Base-by-base conservation (phyloP, 495 filamentous ascomycete species). In the Hypomontagnella monticulosa region DNA sequence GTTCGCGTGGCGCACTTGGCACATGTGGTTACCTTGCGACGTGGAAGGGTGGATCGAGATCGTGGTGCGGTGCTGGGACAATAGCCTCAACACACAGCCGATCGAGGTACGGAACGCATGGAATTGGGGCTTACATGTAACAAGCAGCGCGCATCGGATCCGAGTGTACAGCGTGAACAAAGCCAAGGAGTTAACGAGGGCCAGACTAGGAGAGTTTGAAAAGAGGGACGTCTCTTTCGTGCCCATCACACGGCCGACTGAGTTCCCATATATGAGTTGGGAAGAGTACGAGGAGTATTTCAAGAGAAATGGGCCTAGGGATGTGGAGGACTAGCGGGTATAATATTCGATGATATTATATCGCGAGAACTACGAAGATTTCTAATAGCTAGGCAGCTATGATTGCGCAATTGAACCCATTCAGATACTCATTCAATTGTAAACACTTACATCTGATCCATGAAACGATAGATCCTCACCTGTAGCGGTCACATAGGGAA, bases 61-160 rank as follows among this genome's bases (percentile, higher is more conserved):
- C 44, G 82, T 80, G 16, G 80, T 81, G 16, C 70, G 85, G 37
- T 84, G 79, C 41, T 87, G 85, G 85, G 84, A 87, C 57, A 84
- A 85, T 60, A 81, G 83, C 12, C 50, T 87, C 44, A 87, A 87
- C 78, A 70, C 78, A 71, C 46, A 79, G 50, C 67, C 72, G 8
- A 73, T 70, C 50, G 70, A 73, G 53, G 61, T 70, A 1, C 54
- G 69, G 42, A 66, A 72, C 40, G 69, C 75, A 23, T 72, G 82
- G 81, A 84, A 84, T 70, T 89, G 86, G 87, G 87, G 85, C 38
- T 75, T 89, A 11, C 87, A 89, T 73, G 87, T 90, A 20, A 89
- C 87, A 1, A 83, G 80, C n/a, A 87, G 83, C 3, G 85, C 83
- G 27, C 88, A 89, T 66, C 80, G 86, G 2, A 81, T 90, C 73